phyloP scores from a whole-genome alignment of 352 stramenopile genomes.

The Elongisporangium undulatum region DNA sequence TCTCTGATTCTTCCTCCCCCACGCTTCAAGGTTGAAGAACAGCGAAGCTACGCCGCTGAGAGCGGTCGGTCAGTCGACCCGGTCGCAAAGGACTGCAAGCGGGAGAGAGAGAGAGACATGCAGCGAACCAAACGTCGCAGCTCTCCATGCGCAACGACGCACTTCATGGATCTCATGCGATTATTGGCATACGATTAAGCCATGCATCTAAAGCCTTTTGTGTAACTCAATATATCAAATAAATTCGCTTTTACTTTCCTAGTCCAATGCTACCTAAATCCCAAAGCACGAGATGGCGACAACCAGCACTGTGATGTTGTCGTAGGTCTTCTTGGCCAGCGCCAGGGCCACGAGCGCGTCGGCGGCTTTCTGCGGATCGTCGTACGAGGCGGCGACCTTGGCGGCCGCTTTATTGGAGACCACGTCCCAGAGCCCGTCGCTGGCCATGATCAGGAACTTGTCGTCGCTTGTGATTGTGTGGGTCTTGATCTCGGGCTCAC shows the following conservation, averaged over 20 bases:
- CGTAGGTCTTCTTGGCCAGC: slow-evolving; percentile 41
- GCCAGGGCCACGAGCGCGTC: slow-evolving; percentile 59
- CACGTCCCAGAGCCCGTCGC: slow-evolving; percentile 82
- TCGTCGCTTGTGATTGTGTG: slow-evolving; percentile 50
- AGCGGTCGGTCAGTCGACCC: neutral
- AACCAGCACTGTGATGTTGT: slow-evolving; percentile 82
- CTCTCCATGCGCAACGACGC: neutral
- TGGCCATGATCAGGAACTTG: slow-evolving; percentile 78
- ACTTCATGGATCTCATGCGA: too few relatives aligned
- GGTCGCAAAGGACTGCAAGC: too few relatives aligned
- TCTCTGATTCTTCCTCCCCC: neutral
- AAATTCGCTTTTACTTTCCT: neutral
- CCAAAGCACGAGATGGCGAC: slow-evolving; percentile 58
- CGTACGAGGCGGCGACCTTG: slow-evolving; percentile 41
- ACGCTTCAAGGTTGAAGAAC: neutral
- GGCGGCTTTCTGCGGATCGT: slow-evolving; percentile 51
- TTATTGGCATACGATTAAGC: too few relatives aligned
- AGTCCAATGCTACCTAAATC: slow-evolving; percentile 13
- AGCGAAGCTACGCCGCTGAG: neutral
- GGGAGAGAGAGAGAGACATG: neutral
- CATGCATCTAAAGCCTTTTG: too few relatives aligned
- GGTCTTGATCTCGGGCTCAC: slow-evolving; percentile 71
- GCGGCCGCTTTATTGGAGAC: slow-evolving; percentile 61
- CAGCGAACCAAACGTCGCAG: neutral
- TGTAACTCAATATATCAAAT: neutral